Base-by-base conservation (phyloP, 495 filamentous ascomycete species). In the Trichoderma gamsii region DNA sequence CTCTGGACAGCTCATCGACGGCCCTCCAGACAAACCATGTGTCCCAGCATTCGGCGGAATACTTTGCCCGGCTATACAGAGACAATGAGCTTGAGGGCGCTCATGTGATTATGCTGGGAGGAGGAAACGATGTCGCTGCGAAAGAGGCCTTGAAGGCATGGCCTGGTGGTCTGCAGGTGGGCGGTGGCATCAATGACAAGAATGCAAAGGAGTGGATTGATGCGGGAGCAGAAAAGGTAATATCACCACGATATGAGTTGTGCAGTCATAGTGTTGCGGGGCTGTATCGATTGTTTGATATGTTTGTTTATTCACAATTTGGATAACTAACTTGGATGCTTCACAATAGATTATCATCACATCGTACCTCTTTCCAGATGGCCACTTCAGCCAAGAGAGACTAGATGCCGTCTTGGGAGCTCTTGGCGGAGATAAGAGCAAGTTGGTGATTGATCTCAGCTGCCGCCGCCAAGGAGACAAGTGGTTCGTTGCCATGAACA, bases 401-500 rank as follows among this genome's bases (percentile, higher is more conserved):
- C 84, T 98, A 15, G 79, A 91, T 71, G 83, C 86, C 12, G 87
- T 97, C 11, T 81, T 97, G 0, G 78, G 78, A 27, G 85, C 86
- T 16, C 84, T 98, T 3, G 88, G 82, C 1, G 87, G 88, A 43
- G 89, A 94, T 75, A 90, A 83, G 71, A 81, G 83, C 65, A 93
- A 92, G 77, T 84, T 99, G 64, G 95, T 99, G 68, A 91, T 99
- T 75, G 95, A 99, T 77, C 84, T 99, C 23, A 96, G 91, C 74
- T 99, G 95, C 73, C 86, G 95, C 56, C 80, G 86, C 59, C 86
- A 87, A 68, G 91, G 84, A 21, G 80, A 86, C 16, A 84, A 85
- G 15, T 99, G 95, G 93, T 89, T 92, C 69, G 94, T 99, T 38
- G 94, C 95, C 51, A 99, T 95, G 92, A 89, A 98, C 76, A 94